A percentile compares a stretch with the other conserved stretches of the same genome.
Evolutionary conservation across 23 red algal species (phyloP).

Genomic region (Agarophyton chilense): DNA sequence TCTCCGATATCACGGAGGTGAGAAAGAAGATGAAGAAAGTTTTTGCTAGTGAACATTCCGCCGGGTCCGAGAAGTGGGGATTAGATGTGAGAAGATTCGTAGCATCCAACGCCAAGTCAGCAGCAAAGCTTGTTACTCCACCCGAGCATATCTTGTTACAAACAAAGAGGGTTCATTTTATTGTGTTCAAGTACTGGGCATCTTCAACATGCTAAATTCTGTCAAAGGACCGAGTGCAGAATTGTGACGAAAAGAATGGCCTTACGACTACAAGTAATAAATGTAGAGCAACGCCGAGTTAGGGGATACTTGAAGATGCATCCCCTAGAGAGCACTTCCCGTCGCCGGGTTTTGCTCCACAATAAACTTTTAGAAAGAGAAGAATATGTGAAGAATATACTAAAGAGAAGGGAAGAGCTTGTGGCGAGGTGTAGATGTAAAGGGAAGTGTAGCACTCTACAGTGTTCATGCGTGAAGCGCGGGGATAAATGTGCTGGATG

Average conservation of each 20-base stretch:
- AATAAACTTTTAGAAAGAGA: slow-evolving; percentile 21
- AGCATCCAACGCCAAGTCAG: background rate
- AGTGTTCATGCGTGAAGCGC: slow-evolving; percentile 7
- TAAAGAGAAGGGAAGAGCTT: background rate
- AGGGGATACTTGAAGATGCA: too few relatives aligned
- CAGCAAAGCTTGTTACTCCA: background rate
- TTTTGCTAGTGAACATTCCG: background rate
- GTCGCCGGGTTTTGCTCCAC: too few relatives aligned
- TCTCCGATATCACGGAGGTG: too few relatives aligned
- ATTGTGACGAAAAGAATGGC: background rate
- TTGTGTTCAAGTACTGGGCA: slow-evolving; percentile 26
- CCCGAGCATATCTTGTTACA: background rate
- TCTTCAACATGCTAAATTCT: background rate
- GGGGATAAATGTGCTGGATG: background rate
- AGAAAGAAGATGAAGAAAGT: too few relatives aligned
- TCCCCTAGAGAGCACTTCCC: too few relatives aligned
- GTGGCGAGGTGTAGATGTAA: slow-evolving; percentile 16
- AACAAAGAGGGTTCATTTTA: background rate
- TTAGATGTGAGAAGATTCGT: slow-evolving; percentile 26
- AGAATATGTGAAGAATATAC: background rate
- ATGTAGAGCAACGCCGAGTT: too few relatives aligned
- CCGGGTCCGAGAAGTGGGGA: background rate
- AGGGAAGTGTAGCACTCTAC: background rate
- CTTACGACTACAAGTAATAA: background rate
- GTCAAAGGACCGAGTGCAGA: background rate